These are phyloP conservation scores for Fusarium tupiense DNA, from an alignment of 2,329 filamentous ascomycete genomes.

Conservation along the genomic window DNA sequence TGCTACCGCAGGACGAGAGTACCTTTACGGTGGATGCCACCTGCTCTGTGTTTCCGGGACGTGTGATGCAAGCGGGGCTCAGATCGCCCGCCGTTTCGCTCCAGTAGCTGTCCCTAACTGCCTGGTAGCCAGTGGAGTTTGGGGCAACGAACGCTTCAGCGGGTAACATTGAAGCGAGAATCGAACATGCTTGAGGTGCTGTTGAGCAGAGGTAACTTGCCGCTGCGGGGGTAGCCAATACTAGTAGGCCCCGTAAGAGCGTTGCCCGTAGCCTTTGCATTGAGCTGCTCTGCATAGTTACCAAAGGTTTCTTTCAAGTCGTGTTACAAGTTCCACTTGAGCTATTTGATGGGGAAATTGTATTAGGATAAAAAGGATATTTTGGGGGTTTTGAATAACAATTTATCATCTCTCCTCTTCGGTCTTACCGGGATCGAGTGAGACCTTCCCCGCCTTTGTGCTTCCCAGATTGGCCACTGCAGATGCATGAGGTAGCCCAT, in stretches of 20 bases:
- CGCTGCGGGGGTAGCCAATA: not conserved
- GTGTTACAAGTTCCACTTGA: fast-evolving
- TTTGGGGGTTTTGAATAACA: fast-evolving
- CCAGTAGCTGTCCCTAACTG: not conserved
- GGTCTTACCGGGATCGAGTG: not conserved
- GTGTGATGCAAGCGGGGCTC: not conserved
- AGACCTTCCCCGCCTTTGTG: not conserved
- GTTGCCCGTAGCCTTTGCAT: not conserved
- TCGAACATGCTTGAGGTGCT: not conserved
- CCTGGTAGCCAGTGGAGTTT: not conserved
- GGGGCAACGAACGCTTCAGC: not conserved
- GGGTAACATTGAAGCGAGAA: not conserved
- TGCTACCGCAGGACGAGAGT: not conserved
- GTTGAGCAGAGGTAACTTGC: not conserved
- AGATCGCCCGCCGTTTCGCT: not conserved
- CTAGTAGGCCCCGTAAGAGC: not conserved
- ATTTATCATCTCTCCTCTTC: not conserved
- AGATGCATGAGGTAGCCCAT: not conserved
- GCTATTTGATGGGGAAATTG: not conserved
- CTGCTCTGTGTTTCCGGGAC: fast-evolving
- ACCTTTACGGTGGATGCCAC: not conserved
- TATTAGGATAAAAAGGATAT: fast-evolving
- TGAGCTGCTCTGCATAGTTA: not conserved
- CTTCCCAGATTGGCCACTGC: fast-evolving
- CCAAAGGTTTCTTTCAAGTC: fast-evolving